phyloP scores from a whole-genome alignment of 1,284 basidiomycete genomes.

The Trichosporon ovoides region DNA sequence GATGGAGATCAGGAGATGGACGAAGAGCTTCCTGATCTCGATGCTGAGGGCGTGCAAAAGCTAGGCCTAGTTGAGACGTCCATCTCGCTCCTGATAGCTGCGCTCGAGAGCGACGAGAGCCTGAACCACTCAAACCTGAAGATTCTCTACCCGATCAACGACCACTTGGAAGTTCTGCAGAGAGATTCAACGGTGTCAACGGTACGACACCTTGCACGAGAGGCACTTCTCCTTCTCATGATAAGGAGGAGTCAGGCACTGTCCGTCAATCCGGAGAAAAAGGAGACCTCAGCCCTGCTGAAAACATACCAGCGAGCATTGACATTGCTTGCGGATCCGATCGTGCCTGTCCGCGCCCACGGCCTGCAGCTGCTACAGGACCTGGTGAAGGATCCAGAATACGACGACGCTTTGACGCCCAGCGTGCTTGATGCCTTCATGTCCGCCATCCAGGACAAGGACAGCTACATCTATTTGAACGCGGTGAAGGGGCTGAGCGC shows the following conservation, averaged over 20 bases:
- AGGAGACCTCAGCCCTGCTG: conserved; percentile 48
- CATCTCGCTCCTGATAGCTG: conserved; percentile 67
- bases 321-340: conserved; percentile 80
- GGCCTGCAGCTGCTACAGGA: conserved; percentile 77
- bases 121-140: conserved; percentile 61
- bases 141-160: conserved; percentile 65
- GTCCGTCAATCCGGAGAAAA: conserved; percentile 23
- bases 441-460: conserved; percentile 79
- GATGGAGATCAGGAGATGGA: conserved; percentile 18
- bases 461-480: conserved; percentile 91
- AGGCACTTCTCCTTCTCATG: conserved; percentile 50
- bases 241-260: conserved; percentile 22
- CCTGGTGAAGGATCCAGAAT: conserved; percentile 55
- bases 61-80: conserved; percentile 61
- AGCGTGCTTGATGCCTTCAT: conserved; percentile 83
- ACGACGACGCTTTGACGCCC: conserved; percentile 60
- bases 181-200: conserved; percentile 48
- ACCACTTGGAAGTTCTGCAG: conserved; percentile 59
- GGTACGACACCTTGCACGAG: conserved; percentile 61
- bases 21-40: conserved; percentile 19
- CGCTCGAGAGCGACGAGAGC: conserved; percentile 73
- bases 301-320: conserved; percentile 80
- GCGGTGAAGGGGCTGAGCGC: conserved; percentile 81
- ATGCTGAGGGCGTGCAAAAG: conserved; percentile 45
- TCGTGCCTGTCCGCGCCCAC: conserved; percentile 92